Base-by-base conservation (phyloP, 2,329 filamentous ascomycete species). In the Ambrosiella beaveri region DNA sequence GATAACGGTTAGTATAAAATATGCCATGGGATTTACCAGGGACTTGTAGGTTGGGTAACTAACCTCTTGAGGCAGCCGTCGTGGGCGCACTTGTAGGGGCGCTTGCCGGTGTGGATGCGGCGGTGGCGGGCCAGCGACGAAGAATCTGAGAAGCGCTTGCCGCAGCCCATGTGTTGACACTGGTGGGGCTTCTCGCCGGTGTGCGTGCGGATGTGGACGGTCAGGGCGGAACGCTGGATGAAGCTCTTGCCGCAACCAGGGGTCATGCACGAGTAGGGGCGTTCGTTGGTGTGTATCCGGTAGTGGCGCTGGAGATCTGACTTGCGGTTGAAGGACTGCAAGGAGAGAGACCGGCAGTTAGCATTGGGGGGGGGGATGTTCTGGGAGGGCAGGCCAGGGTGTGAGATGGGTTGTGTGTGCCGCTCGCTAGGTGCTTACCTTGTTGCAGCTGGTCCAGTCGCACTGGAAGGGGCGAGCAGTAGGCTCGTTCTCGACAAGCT, bases 161-260 rank as follows among this genome's bases (percentile, higher is more conserved):
- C 79, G 64, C 82, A 86, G 17, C 79, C 81, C 35, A 76, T 69
- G 62, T 83, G 77, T 65, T 81, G 76, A 65, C 83, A 86, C 64
- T 80, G 76, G 63, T 86, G 81, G 60, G 83, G 83, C 68, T 86
- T 86, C 71, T 86, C 83, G 59, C 82, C 81, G 0, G 81, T 85
- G 62, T 85, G 83, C 11, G 81, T 85, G 62, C 83, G 77, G 59
- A 82, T 82, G 66, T 86, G 83, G 45, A 86, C 82, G 2, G 81
- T 85, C 63, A 86, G 69, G 44, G 82, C 82, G 67, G 82, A 85
- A 61, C 81, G 73, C 65, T 86, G 82, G 62, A 85, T 85, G 67
- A 86, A 86, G 68, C 79, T 81, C 70, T 86, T 85, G 50, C 79
- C 79, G 65, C 82, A 86, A 5, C 76, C 78, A 7, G 74, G 73